These are phyloP conservation scores for Talaromyces sp. DNA, from an alignment of 2,329 filamentous ascomycete species.

Conservation along the genomic window DNA sequence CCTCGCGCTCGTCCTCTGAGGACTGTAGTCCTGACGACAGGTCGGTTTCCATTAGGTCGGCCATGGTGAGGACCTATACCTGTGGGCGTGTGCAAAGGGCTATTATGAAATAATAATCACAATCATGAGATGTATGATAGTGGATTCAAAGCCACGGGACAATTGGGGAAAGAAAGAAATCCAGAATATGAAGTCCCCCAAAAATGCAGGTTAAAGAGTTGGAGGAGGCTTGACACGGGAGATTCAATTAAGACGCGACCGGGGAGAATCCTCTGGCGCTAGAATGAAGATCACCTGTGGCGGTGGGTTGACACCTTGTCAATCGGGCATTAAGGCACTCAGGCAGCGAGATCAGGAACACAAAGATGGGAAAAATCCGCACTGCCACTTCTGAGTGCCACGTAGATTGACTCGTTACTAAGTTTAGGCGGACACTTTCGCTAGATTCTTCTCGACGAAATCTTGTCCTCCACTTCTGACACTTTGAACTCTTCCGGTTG, in stretches of 20 bases:
- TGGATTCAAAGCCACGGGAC: background rate
- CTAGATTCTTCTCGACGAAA: background rate
- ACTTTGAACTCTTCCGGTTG: background rate
- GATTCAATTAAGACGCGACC: slow-evolving; percentile 3
- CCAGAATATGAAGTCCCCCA: too few species aligned
- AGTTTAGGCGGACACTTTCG: background rate
- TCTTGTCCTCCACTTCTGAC: background rate
- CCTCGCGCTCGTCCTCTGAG: slow-evolving; percentile 21
- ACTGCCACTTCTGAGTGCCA: too few species aligned
- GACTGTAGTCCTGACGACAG: slow-evolving; percentile 32
- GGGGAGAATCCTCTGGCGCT: background rate
- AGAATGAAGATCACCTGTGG: background rate
- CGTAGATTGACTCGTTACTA: background rate
- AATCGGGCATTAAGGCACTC: slow-evolving; percentile 11
- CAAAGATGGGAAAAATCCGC: too few species aligned
- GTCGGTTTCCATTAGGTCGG: slow-evolving; percentile 30
- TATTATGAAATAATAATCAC: background rate
- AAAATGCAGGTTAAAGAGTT: background rate
- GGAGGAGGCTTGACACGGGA: background rate
- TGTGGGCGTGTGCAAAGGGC: background rate
- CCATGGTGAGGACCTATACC: slow-evolving; percentile 9
- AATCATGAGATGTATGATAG: background rate
- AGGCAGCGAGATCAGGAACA: too few species aligned
- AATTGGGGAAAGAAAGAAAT: background rate
- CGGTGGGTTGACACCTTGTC: slow-evolving; percentile 8